These are phyloP conservation scores for Globisporangium polare DNA, from an alignment of 352 stramenopile genomes.

Conservation along the genomic window DNA sequence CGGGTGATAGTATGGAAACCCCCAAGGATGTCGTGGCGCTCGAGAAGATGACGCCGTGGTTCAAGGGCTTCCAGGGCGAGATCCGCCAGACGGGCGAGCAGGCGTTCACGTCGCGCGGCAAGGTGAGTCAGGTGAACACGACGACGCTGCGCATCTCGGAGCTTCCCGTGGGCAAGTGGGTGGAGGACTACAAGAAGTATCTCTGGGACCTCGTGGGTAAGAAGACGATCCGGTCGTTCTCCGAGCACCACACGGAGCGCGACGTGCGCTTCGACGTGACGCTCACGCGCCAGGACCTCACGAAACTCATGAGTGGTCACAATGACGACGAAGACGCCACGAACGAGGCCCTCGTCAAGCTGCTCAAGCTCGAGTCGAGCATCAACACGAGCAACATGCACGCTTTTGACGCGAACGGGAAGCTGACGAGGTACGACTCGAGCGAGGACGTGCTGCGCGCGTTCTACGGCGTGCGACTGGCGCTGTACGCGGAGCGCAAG, in stretches of 20 bases:
- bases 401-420: constrained; percentile 90
- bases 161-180: constrained; percentile 96
- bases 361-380: constrained; percentile 93
- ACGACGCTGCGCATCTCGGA: constrained; percentile 96
- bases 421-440: constrained; percentile 91
- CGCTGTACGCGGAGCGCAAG: constrained; percentile 87
- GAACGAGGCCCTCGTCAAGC: constrained; percentile 67
- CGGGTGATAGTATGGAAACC: constrained; percentile 41
- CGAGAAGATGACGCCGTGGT: constrained; percentile 91
- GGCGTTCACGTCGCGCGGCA: constrained; percentile 72
- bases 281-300: constrained; percentile 73
- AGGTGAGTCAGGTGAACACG: constrained; percentile 78
- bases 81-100: constrained; percentile 72
- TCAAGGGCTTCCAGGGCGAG: constrained; percentile 93
- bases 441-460: constrained; percentile 89
- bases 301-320: constrained; percentile 47
- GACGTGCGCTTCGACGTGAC: constrained; percentile 81
- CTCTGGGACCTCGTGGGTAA: constrained; percentile 91
- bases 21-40: constrained; percentile 26
- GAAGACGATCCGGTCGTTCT: constrained; percentile 88
- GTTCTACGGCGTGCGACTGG: constrained; percentile 93
- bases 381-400: constrained; percentile 98
- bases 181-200: constrained; percentile 98
- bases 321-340: constrained; percentile 24
- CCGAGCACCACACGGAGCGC: constrained; percentile 96